Conservation (phyloP, 2,329 filamentous ascomycete genomes). For the Xylariaceae sp. region DNA sequence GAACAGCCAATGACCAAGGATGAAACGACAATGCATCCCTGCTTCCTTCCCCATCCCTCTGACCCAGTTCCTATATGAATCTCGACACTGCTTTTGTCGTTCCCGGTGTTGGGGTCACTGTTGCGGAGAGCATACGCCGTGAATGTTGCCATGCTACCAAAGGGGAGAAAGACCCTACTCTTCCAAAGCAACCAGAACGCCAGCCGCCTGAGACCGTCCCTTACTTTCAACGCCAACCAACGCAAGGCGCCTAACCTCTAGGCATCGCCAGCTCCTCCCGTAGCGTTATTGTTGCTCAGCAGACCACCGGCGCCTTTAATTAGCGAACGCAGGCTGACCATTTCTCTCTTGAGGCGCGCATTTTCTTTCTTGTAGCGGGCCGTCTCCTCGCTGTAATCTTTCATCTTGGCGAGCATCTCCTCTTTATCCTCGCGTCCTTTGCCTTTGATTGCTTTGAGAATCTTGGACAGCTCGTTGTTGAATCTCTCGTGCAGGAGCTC, state of each 20-base stretch:
- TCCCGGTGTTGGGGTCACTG: too few relatives aligned
- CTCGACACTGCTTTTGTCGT: too few relatives aligned
- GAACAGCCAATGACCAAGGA: too few relatives aligned
- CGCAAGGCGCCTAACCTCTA: slow-evolving; percentile 24
- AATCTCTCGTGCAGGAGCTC: slow-evolving; percentile 89
- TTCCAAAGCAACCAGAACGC: slow-evolving; percentile 21
- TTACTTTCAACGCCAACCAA: too few relatives aligned
- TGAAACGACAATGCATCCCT: too few relatives aligned
- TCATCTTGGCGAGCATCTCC: slow-evolving; percentile 67
- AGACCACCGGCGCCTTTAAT: slow-evolving; percentile 40
- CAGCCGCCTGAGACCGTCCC: too few relatives aligned
- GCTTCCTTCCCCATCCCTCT: too few relatives aligned
- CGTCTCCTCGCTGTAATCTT: slow-evolving; percentile 72
- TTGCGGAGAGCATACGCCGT: too few relatives aligned
- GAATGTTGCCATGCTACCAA: too few relatives aligned
- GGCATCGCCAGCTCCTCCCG: slow-evolving; percentile 21
- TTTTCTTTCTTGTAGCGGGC: slow-evolving; percentile 81
- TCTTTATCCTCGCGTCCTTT: slow-evolving; percentile 74
- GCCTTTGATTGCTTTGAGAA: slow-evolving; percentile 69
- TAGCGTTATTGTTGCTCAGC: not conserved
- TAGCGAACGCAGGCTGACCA: slow-evolving; percentile 62
- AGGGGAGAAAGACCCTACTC: too few relatives aligned
- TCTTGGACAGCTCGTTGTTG: slow-evolving; percentile 83
- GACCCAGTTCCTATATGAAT: too few relatives aligned
- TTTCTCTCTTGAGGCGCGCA: slow-evolving; percentile 74